These are phyloP conservation scores for Medicago arabica DNA, from an alignment of 306 rosid genomes.

Conservation along the genomic window DNA sequence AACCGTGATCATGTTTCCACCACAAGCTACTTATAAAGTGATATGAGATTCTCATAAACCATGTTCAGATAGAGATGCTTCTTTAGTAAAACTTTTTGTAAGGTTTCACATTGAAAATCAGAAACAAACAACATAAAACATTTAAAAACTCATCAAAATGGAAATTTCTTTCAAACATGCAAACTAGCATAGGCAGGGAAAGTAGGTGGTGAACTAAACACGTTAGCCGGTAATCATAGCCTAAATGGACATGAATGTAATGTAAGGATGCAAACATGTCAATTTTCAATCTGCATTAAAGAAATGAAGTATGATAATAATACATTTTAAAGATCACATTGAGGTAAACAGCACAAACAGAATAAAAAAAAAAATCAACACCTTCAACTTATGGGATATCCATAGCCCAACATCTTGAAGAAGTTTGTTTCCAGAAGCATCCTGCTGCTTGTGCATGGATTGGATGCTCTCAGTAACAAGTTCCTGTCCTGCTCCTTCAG, in stretches of 20 bases:
- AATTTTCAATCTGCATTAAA: constrained; percentile 8
- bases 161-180: constrained; percentile 26
- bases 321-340: neutral
- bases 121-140: neutral
- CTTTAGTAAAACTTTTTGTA: neutral
- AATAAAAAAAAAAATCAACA: constrained; percentile 37
- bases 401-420: constrained; percentile 96
- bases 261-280: constrained; percentile 7
- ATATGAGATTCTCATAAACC: neutral
- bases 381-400: constrained; percentile 91
- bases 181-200: constrained; percentile 3
- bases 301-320: constrained; percentile 4
- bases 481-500: constrained; percentile 98
- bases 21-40: neutral
- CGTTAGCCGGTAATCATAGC: constrained; percentile 2
- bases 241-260: constrained; percentile 10
- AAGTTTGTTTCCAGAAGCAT: constrained; percentile 96
- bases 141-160: constrained; percentile 10
- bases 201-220: neutral
- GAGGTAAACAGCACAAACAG: constrained; percentile 12
- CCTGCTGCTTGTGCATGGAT: constrained; percentile 58
- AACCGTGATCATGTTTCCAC: no score
- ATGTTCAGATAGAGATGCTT: constrained; percentile 6
- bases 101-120: neutral
- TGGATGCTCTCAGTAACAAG: constrained; percentile 68